These are phyloP conservation scores for Paecilomyces dactylethromorphus DNA, from an alignment of 2,329 filamentous ascomycete genomes.

Conservation along the genomic window DNA sequence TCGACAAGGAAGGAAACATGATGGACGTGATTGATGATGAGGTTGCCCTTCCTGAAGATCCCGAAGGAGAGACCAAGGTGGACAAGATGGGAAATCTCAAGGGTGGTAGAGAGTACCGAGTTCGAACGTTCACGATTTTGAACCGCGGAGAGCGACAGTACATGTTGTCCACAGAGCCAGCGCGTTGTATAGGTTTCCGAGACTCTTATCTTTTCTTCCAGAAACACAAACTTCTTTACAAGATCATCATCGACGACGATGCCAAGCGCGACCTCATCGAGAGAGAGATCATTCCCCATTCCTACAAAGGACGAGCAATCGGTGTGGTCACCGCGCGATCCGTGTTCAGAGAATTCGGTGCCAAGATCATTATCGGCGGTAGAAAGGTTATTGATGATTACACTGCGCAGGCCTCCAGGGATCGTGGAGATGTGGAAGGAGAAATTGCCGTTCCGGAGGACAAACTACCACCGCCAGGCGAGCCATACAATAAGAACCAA, in stretches of 20 bases:
- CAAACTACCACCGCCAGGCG: conserved; percentile 63
- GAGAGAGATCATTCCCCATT: conserved; percentile 90
- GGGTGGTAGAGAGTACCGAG: conserved; percentile 85
- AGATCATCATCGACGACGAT: conserved; percentile 96
- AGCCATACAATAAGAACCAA: conserved; percentile 97
- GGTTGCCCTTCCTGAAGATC: conserved; percentile 77
- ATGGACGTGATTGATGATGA: conserved; percentile 90
- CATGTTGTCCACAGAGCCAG: conserved; percentile 97
- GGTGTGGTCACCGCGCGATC: conserved; percentile 94
- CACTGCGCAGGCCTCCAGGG: conserved; percentile 66
- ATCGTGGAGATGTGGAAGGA: conserved; percentile 75
- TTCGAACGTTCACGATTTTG: conserved; percentile 85
- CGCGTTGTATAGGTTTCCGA: conserved; percentile 90
- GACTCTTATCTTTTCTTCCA: conserved; percentile 99
- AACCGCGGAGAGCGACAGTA: conserved; percentile 81
- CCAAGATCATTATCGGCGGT: conserved; percentile 87
- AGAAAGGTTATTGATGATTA: conserved; percentile 86
- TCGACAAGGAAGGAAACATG: conserved; percentile 90
- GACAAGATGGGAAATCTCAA: conserved; percentile 79
- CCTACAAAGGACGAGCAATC: conserved; percentile 96
- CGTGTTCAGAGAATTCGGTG: conserved; percentile 94
- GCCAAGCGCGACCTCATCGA: conserved; percentile 96
- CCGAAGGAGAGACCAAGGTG: conserved; percentile 87
- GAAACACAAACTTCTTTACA: conserved; percentile 92
- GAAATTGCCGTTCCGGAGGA: conserved; percentile 90